A percentile compares a stretch with the other conserved stretches of the same genome.
phyloP scores from a whole-genome alignment of 495 filamentous ascomycete species.

The Bathelium albidoporum region DNA sequence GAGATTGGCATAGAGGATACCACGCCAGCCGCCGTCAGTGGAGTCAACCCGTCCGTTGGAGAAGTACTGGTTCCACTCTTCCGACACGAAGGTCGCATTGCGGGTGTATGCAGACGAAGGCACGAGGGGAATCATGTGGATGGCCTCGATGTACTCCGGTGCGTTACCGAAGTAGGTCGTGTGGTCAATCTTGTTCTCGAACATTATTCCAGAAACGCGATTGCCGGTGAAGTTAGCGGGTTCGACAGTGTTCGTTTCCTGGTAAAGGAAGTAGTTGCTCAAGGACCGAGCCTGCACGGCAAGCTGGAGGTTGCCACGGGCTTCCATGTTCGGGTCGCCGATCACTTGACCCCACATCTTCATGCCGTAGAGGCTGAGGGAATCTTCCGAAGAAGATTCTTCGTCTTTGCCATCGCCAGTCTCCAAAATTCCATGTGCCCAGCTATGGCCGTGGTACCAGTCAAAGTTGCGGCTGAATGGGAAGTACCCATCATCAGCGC shows the following conservation, averaged over 20 bases:
- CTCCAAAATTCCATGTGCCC: conserved; percentile 91
- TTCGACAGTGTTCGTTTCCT: conserved; percentile 58
- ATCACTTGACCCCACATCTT: conserved; percentile 86
- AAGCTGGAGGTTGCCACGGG: conserved; percentile 77
- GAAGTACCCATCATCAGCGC: conserved; percentile 59
- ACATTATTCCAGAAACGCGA: conserved; percentile 83
- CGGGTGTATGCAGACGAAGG: conserved; percentile 62
- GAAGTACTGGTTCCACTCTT: conserved; percentile 85
- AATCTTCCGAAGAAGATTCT: conserved; percentile 85
- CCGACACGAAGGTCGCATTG: conserved; percentile 53
- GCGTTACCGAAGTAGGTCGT: conserved; percentile 84
- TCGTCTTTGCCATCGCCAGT: conserved; percentile 86
- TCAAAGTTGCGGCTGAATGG: conserved; percentile 83
- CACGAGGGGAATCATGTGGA: conserved; percentile 90
- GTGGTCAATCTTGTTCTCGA: conserved; percentile 95
- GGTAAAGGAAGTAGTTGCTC: conserved; percentile 72
- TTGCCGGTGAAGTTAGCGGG: conserved; percentile 70
- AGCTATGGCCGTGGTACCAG: conserved; percentile 92
- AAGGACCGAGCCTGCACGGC: conserved; percentile 60
- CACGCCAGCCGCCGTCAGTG: conserved; percentile 69
- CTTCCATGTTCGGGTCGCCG: conserved; percentile 71
- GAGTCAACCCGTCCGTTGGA: conserved; percentile 46
- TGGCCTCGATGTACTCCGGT: conserved; percentile 78
- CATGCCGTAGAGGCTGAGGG: conserved; percentile 68
- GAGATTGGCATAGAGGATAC: conserved; percentile 73